Evolutionary conservation across 805 yeast genomes (phyloP).

Genomic region (Candida ficus): DNA sequence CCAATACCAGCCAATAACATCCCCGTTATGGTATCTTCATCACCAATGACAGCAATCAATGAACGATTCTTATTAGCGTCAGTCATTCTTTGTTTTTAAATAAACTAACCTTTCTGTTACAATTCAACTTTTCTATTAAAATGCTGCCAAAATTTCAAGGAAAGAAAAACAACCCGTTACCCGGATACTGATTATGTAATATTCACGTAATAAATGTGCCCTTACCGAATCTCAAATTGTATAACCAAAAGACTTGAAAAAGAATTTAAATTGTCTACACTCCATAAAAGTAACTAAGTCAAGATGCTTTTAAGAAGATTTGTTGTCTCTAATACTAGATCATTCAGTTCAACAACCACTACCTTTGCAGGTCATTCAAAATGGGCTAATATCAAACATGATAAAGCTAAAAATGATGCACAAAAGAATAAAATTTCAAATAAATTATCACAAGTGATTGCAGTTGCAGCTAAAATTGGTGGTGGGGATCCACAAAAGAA

Average conservation of each 20-base stretch:
- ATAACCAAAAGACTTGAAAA: neutral
- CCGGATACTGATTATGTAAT: no score
- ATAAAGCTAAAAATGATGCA: constrained; percentile 89
- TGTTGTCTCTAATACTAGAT: neutral
- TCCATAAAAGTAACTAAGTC: no score
- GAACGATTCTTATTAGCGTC: constrained; percentile 60
- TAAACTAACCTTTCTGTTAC: no score
- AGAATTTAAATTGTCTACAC: no score
- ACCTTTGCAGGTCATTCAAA: constrained; percentile 71
- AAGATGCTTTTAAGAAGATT: neutral
- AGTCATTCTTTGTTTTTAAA: constrained; percentile 14
- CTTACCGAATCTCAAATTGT: neutral
- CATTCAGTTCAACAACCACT: neutral
- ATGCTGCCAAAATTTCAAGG: neutral
- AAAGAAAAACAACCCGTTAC: neutral
- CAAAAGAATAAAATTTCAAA: constrained; percentile 64
- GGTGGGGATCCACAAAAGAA: constrained; percentile 62
- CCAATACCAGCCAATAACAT: constrained; percentile 94
- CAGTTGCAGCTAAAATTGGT: constrained; percentile 67
- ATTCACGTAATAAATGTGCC: neutral
- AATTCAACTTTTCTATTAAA: no score
- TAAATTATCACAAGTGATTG: constrained; percentile 66
- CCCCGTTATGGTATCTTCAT: constrained; percentile 97
- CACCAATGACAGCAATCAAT: constrained; percentile 91
- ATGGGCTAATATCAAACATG: constrained; percentile 94